These are phyloP conservation scores for Sphenostylis stenocarpa DNA, from an alignment of 306 rosid species.

Conservation along the genomic window DNA sequence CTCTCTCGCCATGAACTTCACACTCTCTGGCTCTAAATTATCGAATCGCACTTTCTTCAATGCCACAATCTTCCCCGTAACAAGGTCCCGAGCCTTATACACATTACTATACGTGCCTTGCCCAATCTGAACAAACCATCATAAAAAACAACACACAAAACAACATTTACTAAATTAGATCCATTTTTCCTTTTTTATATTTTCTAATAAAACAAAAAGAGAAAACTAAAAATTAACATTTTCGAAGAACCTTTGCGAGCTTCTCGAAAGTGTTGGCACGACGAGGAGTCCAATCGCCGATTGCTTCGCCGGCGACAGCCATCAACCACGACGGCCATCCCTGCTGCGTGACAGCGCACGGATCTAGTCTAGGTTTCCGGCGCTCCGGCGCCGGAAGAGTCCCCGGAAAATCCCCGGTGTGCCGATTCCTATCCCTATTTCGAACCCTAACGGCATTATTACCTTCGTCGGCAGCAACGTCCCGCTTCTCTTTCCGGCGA, in stretches of 20 bases:
- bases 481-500: constrained; percentile 35
- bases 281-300: constrained; percentile 93
- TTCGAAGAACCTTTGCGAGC: constrained; percentile 70
- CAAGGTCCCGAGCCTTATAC: constrained; percentile 86
- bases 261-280: constrained; percentile 94
- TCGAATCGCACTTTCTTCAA: constrained; percentile 97
- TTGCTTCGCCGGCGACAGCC: constrained; percentile 92
- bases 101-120: constrained; percentile 99
- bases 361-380: constrained; percentile 56
- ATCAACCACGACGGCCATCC: constrained; percentile 97
- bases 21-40: constrained; percentile 95
- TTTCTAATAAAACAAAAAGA: neutral
- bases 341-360: constrained; percentile 47
- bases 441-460: constrained; percentile 38
- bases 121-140: constrained; percentile 68
- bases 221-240: neutral
- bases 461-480: constrained; percentile 20
- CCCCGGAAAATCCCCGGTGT: constrained; percentile 52
- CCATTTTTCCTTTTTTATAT: neutral
- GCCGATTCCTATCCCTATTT: constrained; percentile 36
- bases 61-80: constrained; percentile 86
- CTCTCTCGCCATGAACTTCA: constrained; percentile 98
- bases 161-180: neutral
- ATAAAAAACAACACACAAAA: neutral
- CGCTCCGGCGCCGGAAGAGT: constrained; percentile 46